A percentile compares a stretch with the other conserved stretches of the same genome.
Evolutionary conservation across 2,329 filamentous ascomycete genomes (phyloP).

Genomic region (Fusarium sp.): DNA sequence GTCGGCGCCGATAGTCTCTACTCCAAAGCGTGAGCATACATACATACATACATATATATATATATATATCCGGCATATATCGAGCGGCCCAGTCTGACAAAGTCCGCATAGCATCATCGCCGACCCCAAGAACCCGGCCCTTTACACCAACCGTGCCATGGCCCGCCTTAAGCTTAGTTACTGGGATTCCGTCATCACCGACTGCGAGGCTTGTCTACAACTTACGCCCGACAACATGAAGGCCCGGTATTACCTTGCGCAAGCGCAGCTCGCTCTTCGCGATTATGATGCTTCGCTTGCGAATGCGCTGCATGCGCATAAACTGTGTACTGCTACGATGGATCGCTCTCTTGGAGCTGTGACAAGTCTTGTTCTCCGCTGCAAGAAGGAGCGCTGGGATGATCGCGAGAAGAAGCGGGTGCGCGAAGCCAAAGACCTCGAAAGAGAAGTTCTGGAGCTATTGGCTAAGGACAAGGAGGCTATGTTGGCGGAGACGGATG

Average conservation of each 20-base stretch:
- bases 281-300: constrained; percentile 77
- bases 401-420: constrained; percentile 73
- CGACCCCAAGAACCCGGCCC: constrained; percentile 80
- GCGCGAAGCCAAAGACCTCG: constrained; percentile 68
- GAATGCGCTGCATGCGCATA: constrained; percentile 79
- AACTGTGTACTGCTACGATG: constrained; percentile 71
- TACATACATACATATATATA: too few species aligned
- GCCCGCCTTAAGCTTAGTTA: constrained; percentile 79
- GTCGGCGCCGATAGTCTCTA: constrained; percentile 76
- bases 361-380: constrained; percentile 79
- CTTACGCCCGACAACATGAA: constrained; percentile 78
- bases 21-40: constrained; percentile 75
- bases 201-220: constrained; percentile 81
- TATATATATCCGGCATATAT: constrained; percentile 3
- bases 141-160: constrained; percentile 93
- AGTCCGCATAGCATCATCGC: constrained; percentile 74
- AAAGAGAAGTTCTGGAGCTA: constrained; percentile 69
- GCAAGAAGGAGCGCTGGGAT: constrained; percentile 91
- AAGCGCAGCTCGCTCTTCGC: constrained; percentile 80
- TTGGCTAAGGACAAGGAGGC: constrained; percentile 63
- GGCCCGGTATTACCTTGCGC: constrained; percentile 84
- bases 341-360: constrained; percentile 78
- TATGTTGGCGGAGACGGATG: constrained; percentile 56
- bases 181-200: constrained; percentile 81
- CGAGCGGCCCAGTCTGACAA: constrained; percentile 21